Conservation (phyloP, 495 filamentous ascomycete species). For the Hypoxylon intermedium region DNA sequence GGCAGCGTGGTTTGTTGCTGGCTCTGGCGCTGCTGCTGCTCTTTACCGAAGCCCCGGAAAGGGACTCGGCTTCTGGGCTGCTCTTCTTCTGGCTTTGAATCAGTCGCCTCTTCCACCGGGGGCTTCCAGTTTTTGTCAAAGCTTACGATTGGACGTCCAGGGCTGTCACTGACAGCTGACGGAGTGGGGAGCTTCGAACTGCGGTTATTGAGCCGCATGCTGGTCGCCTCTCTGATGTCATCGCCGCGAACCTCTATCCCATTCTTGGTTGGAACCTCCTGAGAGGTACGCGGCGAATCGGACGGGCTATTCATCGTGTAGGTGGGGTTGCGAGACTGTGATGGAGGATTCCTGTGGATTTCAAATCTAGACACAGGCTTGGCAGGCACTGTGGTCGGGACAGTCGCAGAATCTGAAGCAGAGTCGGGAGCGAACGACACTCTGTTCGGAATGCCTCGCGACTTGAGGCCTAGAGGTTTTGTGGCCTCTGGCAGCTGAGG, state of each 20-base stretch:
- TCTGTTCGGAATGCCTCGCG: constrained; percentile 67
- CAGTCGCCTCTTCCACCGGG: constrained; percentile 61
- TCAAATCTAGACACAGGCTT: constrained; percentile 71
- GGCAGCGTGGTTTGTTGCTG: constrained; percentile 39
- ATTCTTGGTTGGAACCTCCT: constrained; percentile 64
- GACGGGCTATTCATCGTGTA: constrained; percentile 70
- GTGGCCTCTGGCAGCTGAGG: constrained; percentile 25
- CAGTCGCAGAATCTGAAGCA: constrained; percentile 23
- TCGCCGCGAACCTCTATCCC: constrained; percentile 82
- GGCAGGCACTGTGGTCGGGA: constrained; percentile 40
- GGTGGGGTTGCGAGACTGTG: constrained; percentile 73
- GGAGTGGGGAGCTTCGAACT: constrained; percentile 85
- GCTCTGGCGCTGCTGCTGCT: constrained; percentile 10
- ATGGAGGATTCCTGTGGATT: constrained; percentile 78
- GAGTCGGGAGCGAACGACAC: constrained; percentile 55
- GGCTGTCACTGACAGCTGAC: constrained; percentile 81
- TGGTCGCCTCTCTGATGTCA: constrained; percentile 89
- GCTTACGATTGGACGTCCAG: constrained; percentile 90
- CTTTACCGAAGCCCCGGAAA: constrained; percentile 40
- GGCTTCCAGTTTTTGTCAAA: constrained; percentile 85
- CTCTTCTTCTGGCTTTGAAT: constrained; percentile 56
- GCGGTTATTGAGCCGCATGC: constrained; percentile 82
- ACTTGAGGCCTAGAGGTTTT: constrained; percentile 52
- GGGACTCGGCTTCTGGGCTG: constrained; percentile 43
- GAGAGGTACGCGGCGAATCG: constrained; percentile 41